A percentile compares a stretch with the other conserved stretches of the same genome.
These are phyloP conservation scores for Trametes maxima DNA, from an alignment of 768 basidiomycete genomes.

Conservation along the genomic window DNA sequence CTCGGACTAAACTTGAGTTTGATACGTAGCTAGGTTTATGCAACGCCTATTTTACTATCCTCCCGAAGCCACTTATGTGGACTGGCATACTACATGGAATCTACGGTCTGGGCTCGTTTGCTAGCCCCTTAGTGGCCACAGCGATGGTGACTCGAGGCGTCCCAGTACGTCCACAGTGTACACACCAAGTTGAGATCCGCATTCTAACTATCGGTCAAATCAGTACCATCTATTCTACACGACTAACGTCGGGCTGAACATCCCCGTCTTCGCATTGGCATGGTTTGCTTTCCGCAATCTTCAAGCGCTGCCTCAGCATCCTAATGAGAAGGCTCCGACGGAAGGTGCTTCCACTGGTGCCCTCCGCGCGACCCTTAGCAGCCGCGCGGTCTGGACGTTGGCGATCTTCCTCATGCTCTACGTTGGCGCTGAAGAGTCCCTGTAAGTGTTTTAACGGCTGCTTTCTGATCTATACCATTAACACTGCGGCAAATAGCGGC, in stretches of 20 bases:
- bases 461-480: neutral
- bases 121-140: slow-evolving; percentile 29
- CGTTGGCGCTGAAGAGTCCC: slow-evolving; percentile 32
- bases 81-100: slow-evolving; percentile 32
- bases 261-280: slow-evolving; percentile 26
- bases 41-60: slow-evolving; percentile 31
- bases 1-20: neutral
- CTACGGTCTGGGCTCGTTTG: slow-evolving; percentile 30
- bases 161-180: slow-evolving; percentile 20
- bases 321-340: slow-evolving; percentile 5
- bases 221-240: slow-evolving; percentile 32
- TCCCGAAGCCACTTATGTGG: slow-evolving; percentile 30
- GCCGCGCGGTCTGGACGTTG: slow-evolving; percentile 31
- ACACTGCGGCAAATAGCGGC: slow-evolving; percentile 17
- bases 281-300: slow-evolving; percentile 31
- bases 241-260: slow-evolving; percentile 30
- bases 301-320: slow-evolving; percentile 23
- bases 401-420: slow-evolving; percentile 33
- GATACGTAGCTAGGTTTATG: slow-evolving; percentile 25
- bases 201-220: neutral
- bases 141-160: slow-evolving; percentile 28
- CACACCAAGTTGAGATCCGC: neutral
- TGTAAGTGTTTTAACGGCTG: slow-evolving; percentile 23
- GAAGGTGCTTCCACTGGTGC: neutral
- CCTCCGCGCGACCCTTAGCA: slow-evolving; percentile 25